Conservation (phyloP, 2,329 filamentous ascomycete species). For the Beauveria asiatica region DNA sequence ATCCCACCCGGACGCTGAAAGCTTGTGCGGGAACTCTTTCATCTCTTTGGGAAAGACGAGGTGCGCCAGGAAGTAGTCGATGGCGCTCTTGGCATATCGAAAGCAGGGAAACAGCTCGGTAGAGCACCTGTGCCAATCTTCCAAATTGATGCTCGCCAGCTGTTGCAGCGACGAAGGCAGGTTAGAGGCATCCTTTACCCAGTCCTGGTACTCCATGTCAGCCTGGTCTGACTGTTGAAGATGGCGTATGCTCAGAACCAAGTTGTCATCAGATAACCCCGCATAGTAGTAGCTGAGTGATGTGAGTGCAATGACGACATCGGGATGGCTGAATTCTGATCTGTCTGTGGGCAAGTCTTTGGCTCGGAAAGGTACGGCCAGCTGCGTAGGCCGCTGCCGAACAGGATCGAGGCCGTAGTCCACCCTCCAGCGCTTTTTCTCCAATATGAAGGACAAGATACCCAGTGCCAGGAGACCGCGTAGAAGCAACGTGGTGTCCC, state of each 20-base stretch:
- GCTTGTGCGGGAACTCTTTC: constrained; percentile 44
- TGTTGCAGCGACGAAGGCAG: too few relatives aligned
- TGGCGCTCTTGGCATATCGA: too few relatives aligned
- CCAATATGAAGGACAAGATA: constrained; percentile 44
- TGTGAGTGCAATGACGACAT: constrained; percentile 48
- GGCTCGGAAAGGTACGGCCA: constrained; percentile 51
- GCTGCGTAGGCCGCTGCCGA: constrained; percentile 31
- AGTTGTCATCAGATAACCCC: constrained; percentile 31
- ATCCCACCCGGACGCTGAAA: constrained; percentile 62
- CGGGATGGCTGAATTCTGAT: constrained; percentile 56
- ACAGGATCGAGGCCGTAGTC: constrained; percentile 49
- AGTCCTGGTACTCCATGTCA: too few relatives aligned
- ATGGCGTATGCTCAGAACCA: too few relatives aligned
- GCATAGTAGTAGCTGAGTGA: constrained; percentile 47
- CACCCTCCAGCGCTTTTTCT: constrained; percentile 54
- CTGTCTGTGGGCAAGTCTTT: constrained; percentile 48
- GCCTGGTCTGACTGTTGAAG: too few relatives aligned
- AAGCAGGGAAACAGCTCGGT: too few relatives aligned
- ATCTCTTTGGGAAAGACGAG: too few relatives aligned
- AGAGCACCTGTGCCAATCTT: too few relatives aligned
- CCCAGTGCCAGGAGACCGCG: constrained; percentile 48
- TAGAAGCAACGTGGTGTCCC: constrained; percentile 25
- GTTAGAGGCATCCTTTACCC: too few relatives aligned
- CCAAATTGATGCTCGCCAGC: too few relatives aligned
- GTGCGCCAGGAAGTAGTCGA: too few relatives aligned